These are phyloP conservation scores for Pichia ethanolica DNA, from an alignment of 805 yeast species.

Conservation along the genomic window DNA sequence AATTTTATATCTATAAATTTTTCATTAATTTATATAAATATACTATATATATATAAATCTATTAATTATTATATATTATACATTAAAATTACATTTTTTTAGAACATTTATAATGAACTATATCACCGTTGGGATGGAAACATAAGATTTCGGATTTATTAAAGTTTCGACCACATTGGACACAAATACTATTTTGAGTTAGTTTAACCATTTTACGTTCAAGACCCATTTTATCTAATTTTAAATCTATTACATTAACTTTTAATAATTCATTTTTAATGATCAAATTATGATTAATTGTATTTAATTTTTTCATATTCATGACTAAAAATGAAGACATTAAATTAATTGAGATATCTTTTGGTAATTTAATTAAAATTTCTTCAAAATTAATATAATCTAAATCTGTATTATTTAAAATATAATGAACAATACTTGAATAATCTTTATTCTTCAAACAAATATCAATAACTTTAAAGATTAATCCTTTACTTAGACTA, in stretches of 20 bases:
- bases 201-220: conserved; percentile 30
- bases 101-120: conserved; percentile 53
- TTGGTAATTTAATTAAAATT: conserved; percentile 47
- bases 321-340: conserved; percentile 39
- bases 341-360: conserved; percentile 35
- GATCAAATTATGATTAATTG: conserved; percentile 32
- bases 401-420: conserved; percentile 19
- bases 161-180: conserved; percentile 49
- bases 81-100: not conserved
- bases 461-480: conserved; percentile 43
- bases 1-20: not conserved
- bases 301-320: conserved; percentile 35
- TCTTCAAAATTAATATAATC: conserved; percentile 21
- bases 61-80: not conserved
- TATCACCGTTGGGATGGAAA: conserved; percentile 35
- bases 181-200: conserved; percentile 46
- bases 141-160: conserved; percentile 39
- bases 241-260: conserved; percentile 41
- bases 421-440: conserved; percentile 24
- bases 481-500: conserved; percentile 18
- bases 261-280: conserved; percentile 45
- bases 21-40: conserved; percentile 1
- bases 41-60: not conserved
- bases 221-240: conserved; percentile 32
- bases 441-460: conserved; percentile 21